Base-by-base conservation (phyloP, 768 basidiomycete genomes). In the Boletus fagicola region DNA sequence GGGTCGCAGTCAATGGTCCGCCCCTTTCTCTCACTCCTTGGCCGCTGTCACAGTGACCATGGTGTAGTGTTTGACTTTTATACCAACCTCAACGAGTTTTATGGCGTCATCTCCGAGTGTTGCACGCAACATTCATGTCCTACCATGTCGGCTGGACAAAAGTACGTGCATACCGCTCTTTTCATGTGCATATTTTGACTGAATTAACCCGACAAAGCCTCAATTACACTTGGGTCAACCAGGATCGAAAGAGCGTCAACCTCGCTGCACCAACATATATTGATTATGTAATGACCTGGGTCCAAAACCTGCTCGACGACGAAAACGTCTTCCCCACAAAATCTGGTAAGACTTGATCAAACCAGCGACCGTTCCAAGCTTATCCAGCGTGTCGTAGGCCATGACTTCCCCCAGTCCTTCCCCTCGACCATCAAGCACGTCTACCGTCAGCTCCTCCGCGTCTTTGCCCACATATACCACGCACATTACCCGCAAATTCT, bases 401-500 rank as follows among this genome's bases (percentile, higher is more conserved):
- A 90, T 51, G 82, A 91, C 43, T 98, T 98, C 74, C 87, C 92
- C 49, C 84, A 82, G 42, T 83, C 82, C 50, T 98, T 98, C 78
- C 93, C 96, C 1, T 83, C 88, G 11, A 94, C 94, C 13, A 79
- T 89, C 64, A 93, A 93, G 60, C 93, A 95, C 71, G 88, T 98
- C 66, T 98, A 98, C 75, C 92, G 94, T 33, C 95, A 98, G 68
- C 90, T 98, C 36, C 83, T 98, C 54, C 91, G 96, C 48, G 90
- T 98, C 62, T 98, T 98, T 69, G 95, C 96, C 11, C 96, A 98
- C 77, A 84, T 98, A 65, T 98, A 98, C 71, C 89, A 98, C 70
- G 90, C 92, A 10, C 96, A 98, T 68, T 98, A 94, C 69, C 79
- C 81, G 3, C 87, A 91, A 63, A 89, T 98, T 68, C 83, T 98